phyloP scores from a whole-genome alignment of 2,329 filamentous ascomycete genomes.

The Stachybotrys elegans region DNA sequence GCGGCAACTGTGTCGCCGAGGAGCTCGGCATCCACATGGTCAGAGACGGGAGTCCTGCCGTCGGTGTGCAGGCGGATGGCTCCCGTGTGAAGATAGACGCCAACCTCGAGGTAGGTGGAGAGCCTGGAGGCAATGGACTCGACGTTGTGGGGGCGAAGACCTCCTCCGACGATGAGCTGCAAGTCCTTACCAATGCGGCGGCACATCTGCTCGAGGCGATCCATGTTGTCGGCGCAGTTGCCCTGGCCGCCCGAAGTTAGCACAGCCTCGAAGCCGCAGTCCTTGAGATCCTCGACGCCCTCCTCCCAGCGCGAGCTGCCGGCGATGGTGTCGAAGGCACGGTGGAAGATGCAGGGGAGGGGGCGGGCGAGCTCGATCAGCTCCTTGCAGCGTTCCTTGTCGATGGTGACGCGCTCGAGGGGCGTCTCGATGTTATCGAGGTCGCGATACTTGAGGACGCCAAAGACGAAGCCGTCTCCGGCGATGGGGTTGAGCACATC shows the following conservation, averaged over 20 bases:
- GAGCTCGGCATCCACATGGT: conserved; percentile 19
- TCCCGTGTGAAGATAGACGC: conserved; percentile 44
- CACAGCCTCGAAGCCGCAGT: conserved; percentile 44
- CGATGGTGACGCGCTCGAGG: conserved; percentile 22
- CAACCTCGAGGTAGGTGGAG: conserved; percentile 10
- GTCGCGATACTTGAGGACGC: conserved; percentile 28
- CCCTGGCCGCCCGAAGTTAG: conserved; percentile 49
- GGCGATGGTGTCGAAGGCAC: conserved; percentile 49
- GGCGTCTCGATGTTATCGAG: not conserved
- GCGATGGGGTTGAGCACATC: conserved; percentile 30
- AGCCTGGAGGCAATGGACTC: conserved; percentile 20
- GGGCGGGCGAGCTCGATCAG: conserved; percentile 38
- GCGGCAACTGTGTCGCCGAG: conserved; percentile 13
- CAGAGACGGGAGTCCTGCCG: conserved; percentile 9
- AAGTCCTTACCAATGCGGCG: conserved; percentile 20
- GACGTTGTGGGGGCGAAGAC: conserved; percentile 39
- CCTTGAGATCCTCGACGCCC: conserved; percentile 27
- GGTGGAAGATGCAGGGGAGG: conserved; percentile 46
- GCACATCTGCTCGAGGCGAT: conserved; percentile 30
- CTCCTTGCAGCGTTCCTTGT: conserved; percentile 30
- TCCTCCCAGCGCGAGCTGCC: conserved; percentile 12
- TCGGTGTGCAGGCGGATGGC: conserved; percentile 11
- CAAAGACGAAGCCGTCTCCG: conserved; percentile 55
- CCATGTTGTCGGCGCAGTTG: conserved; percentile 32
- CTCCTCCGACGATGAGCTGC: conserved; percentile 49